These are phyloP conservation scores for Quercus engelmannii DNA, from an alignment of 306 rosid genomes.

Conservation along the genomic window DNA sequence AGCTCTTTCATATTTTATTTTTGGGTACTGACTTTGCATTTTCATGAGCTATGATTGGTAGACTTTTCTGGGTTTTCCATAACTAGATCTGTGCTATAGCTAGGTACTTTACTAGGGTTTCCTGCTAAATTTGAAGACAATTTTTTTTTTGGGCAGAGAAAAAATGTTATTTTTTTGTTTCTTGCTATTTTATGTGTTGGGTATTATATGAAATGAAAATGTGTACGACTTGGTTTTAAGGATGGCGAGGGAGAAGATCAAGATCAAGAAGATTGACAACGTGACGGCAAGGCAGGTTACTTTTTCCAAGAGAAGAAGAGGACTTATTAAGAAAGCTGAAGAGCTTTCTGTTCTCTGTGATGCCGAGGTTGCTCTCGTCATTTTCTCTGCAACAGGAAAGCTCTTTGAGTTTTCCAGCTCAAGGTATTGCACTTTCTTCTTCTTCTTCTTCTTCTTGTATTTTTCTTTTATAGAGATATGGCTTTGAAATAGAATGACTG, in stretches of 20 bases:
- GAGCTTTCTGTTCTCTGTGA: slow-evolving; percentile 51
- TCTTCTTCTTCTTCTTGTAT: neutral
- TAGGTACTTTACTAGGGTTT: slow-evolving; percentile 4
- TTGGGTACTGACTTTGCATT: neutral
- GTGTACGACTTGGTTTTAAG: neutral
- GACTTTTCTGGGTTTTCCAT: neutral
- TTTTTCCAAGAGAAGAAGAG: slow-evolving; percentile 44
- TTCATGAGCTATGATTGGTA: neutral
- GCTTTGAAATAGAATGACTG: too few relatives aligned
- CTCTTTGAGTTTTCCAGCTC: slow-evolving; percentile 35
- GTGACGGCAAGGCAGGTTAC: slow-evolving; percentile 44
- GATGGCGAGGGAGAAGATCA: slow-evolving; percentile 39
- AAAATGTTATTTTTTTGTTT: neutral
- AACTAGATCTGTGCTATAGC: neutral
- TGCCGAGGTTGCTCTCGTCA: slow-evolving; percentile 32
- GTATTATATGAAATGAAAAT: neutral
- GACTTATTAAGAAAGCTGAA: slow-evolving; percentile 42
- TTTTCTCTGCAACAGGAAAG: slow-evolving; percentile 46
- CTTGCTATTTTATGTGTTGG: neutral
- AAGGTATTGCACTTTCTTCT: slow-evolving; percentile 15
- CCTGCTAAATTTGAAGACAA: neutral
- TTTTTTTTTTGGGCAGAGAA: neutral
- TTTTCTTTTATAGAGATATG: neutral
- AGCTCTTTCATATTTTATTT: neutral
- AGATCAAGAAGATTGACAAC: slow-evolving; percentile 44